A percentile compares a stretch with the other conserved stretches of the same genome.
Conservation (phyloP, 495 filamentous ascomycete genomes). For the Penicillium longicatenatum region DNA sequence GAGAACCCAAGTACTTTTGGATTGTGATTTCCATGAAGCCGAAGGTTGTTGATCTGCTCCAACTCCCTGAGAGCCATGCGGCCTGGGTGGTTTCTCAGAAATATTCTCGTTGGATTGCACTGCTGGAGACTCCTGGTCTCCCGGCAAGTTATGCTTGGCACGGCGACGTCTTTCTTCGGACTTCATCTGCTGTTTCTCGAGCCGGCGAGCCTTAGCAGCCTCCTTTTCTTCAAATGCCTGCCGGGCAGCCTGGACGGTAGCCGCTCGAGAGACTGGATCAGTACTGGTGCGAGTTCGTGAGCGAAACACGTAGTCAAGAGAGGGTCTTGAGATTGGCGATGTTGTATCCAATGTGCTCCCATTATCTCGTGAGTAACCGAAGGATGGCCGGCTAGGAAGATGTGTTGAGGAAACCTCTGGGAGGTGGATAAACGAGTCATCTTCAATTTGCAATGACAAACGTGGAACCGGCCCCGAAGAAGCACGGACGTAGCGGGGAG, state of each 20-base stretch:
- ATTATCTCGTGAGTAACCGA: slow-evolving; percentile 49
- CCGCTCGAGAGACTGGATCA: slow-evolving; percentile 54
- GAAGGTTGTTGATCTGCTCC: slow-evolving; percentile 12
- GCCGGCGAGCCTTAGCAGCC: slow-evolving; percentile 57
- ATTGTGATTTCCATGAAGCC: slow-evolving; percentile 38
- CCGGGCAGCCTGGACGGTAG: slow-evolving; percentile 55
- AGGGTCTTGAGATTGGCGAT: slow-evolving; percentile 54
- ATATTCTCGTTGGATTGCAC: slow-evolving; percentile 14
- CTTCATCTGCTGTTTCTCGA: slow-evolving; percentile 57
- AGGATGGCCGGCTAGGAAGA: slow-evolving; percentile 51
- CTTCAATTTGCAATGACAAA: slow-evolving; percentile 49
- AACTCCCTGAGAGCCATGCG: background rate
- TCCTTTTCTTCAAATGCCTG: slow-evolving; percentile 61
- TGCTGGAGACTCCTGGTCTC: slow-evolving; percentile 16
- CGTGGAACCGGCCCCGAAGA: slow-evolving; percentile 39
- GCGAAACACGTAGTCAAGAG: slow-evolving; percentile 59
- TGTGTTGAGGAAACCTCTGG: slow-evolving; percentile 51
- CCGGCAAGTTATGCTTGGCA: slow-evolving; percentile 30
- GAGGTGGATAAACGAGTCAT: slow-evolving; percentile 48
- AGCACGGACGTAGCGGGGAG: slow-evolving; percentile 31
- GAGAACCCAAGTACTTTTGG: slow-evolving; percentile 48
- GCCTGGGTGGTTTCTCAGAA: slow-evolving; percentile 17
- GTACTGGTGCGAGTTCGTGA: slow-evolving; percentile 47
- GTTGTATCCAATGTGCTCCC: slow-evolving; percentile 44
- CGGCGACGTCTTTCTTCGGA: slow-evolving; percentile 43